These are phyloP conservation scores for Meripilus lineatus DNA, from an alignment of 1,284 basidiomycete species.

Conservation along the genomic window DNA sequence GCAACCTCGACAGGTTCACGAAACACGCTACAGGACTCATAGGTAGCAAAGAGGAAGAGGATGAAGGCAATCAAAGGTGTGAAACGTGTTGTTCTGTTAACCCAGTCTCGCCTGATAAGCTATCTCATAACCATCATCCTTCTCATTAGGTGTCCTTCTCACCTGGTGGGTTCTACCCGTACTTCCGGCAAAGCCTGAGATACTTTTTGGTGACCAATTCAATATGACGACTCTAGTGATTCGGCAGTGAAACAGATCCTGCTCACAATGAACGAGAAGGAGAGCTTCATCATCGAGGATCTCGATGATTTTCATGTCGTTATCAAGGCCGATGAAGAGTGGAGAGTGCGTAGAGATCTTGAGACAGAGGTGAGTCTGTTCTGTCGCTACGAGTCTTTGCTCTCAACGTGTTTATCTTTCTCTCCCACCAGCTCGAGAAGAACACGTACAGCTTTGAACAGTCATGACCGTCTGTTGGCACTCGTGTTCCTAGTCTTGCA, in stretches of 20 bases:
- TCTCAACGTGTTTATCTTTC: neutral
- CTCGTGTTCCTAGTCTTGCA: too few relatives aligned
- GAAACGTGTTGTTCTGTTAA: constrained; percentile 16
- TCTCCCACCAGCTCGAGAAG: constrained; percentile 35
- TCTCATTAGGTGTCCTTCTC: constrained; percentile 55
- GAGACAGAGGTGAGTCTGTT: constrained; percentile 63
- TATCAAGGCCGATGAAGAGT: constrained; percentile 78
- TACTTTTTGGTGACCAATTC: constrained; percentile 3
- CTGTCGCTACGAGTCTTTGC: neutral
- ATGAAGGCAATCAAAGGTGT: constrained; percentile 68
- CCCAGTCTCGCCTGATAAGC: too few relatives aligned
- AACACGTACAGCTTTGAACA: constrained; percentile 38
- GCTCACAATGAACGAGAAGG: constrained; percentile 74
- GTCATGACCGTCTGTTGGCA: too few relatives aligned
- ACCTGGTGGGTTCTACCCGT: constrained; percentile 53
- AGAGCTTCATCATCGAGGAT: constrained; percentile 82
- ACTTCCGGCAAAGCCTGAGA: neutral
- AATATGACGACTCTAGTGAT: too few relatives aligned
- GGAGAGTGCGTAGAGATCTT: constrained; percentile 63
- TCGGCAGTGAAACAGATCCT: constrained; percentile 89
- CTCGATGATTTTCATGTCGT: constrained; percentile 82
- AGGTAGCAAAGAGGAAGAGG: too few relatives aligned
- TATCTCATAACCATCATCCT: neutral
- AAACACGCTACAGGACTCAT: too few relatives aligned
- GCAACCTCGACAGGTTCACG: too few relatives aligned